Base-by-base conservation (phyloP, 2,329 filamentous ascomycete species). In the Fusarium sp. region DNA sequence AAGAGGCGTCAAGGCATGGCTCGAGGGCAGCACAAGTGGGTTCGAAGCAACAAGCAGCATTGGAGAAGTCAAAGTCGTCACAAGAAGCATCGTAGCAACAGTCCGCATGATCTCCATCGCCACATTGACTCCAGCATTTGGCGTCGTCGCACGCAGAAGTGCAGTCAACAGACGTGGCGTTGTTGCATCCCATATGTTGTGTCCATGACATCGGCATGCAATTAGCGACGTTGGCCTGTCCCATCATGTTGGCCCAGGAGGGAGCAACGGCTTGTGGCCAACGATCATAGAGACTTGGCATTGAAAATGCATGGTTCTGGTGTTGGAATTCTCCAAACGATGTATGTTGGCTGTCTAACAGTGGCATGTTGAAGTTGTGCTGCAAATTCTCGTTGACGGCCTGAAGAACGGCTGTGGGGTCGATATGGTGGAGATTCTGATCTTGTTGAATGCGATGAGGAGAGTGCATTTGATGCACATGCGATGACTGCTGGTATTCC, bases 81-180 rank as follows among this genome's bases (percentile, higher is more conserved):
- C 83, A 84, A 12, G 79, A 77, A 39, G 79, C 78, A 59, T 83
- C 81, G 34, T 80, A 79, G 63, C 84, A 85, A 56, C 82, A 81
- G 50, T 83, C 77, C 54, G 72, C 79, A 26, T 77, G 77, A 30
- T 78, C 77, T 28, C 70, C 74, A 10, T 80, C 80, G 47, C 78
- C 82, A 55, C 74, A 84, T 48, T 83, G 76, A 70, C 80, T 82
- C 44, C 77, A 75, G 54, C 82, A 83, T 50, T 75, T 72, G 59
- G 55, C 47, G 34, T 68, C 68, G 24, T 62, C 81, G 60, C 83
- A 84, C 18, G 80, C 75, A 24, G 81, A 82, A 67, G 75, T 79
- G 74, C 82, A 83, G 38, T 80, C 78, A 54, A 79, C 75, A 24
- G 82, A 81, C 17, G 75, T 77, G 48, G 77, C 79, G 45, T 81